phyloP scores from a whole-genome alignment of 1,284 basidiomycete genomes.

The Crucibulum cyathiforme region DNA sequence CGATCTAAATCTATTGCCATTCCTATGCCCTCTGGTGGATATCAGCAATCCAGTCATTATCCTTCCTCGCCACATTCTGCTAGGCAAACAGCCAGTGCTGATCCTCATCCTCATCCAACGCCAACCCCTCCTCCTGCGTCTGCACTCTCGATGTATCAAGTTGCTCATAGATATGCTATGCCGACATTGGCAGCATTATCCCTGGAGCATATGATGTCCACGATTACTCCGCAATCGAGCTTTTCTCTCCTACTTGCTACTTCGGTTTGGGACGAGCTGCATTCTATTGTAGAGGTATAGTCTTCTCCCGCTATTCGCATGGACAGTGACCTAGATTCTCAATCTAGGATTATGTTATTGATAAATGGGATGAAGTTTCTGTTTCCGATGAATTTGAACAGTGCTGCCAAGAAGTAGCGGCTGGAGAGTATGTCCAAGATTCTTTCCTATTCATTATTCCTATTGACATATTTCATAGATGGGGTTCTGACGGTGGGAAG shows the following conservation, averaged over 20 bases:
- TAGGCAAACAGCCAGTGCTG: constrained; percentile 49
- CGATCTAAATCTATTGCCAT: constrained; percentile 50
- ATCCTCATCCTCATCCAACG: constrained; percentile 81
- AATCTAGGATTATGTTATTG: constrained; percentile 66
- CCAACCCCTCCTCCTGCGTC: constrained; percentile 67
- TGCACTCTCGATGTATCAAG: constrained; percentile 79
- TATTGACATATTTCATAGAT: constrained; percentile 44
- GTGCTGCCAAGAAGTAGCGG: constrained; percentile 72
- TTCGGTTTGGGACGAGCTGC: constrained; percentile 69
- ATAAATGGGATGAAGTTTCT: constrained; percentile 74
- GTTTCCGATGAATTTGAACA: constrained; percentile 67
- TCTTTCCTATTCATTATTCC: constrained; percentile 3
- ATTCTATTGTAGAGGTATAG: constrained; percentile 61
- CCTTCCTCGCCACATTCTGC: constrained; percentile 50
- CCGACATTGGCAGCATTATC: constrained; percentile 70
- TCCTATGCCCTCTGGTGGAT: constrained; percentile 37
- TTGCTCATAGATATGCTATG: constrained; percentile 82
- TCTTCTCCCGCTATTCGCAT: not conserved
- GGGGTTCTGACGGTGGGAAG: constrained; percentile 72
- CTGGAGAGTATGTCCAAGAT: constrained; percentile 64
- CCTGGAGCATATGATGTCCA: constrained; percentile 76
- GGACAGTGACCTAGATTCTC: not conserved
- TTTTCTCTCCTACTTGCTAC: constrained; percentile 77
- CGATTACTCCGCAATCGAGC: constrained; percentile 73
- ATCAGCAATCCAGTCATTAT: constrained; percentile 46